Evolutionary conservation across 768 basidiomycete species (phyloP), one percentile per base, ranked within the genome.

Genomic region (Pleurotus pulmonarius): DNA sequence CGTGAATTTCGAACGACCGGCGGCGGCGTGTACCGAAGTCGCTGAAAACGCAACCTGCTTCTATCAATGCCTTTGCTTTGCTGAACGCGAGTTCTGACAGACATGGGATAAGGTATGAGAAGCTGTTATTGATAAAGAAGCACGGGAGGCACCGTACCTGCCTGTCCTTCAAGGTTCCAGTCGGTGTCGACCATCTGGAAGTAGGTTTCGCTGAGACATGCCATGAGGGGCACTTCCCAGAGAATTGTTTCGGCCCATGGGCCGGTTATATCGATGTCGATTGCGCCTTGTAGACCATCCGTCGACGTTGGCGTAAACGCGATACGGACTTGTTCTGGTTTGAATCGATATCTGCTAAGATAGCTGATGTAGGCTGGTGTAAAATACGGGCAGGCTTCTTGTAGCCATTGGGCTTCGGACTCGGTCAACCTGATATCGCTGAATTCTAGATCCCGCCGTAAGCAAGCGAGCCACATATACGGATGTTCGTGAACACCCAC

Each of bases 191-290:
- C 86, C 15, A 79, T 78, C 16, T 72, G 77, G 72, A 96, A 99
- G 72, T 92, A 96, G 16, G 85, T 83, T 68, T 99, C 94, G 64
- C 91, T 93, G 49, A 99, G 75, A 60, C 85, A 85, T 12, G 94
- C 86, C 93, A 98, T 94, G 49, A 98, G 74, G 1, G 94, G 95
- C 1, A 98, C 94, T 73, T 98, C 97, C 86, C 96, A 99, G 24
- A 97, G 74, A 57, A 98, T 96, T 5, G 90, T 81, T 61, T 94
- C 91, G 0, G 72, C 71, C 93, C 93, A 95, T 4, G 78, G 79
- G 5, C 92, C 94, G 25, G 64, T 64, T 4, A 83, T 81, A 59
- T 86, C 83, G 53, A 99, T 88, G 62, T 92, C 83, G 37, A 95
- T 70, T 37, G 72, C 68, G 3, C 94, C 95, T 56, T 69, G 65